Conservation (phyloP, 2,329 filamentous ascomycete species). For the Paecilomyces dactylethromorphus region DNA sequence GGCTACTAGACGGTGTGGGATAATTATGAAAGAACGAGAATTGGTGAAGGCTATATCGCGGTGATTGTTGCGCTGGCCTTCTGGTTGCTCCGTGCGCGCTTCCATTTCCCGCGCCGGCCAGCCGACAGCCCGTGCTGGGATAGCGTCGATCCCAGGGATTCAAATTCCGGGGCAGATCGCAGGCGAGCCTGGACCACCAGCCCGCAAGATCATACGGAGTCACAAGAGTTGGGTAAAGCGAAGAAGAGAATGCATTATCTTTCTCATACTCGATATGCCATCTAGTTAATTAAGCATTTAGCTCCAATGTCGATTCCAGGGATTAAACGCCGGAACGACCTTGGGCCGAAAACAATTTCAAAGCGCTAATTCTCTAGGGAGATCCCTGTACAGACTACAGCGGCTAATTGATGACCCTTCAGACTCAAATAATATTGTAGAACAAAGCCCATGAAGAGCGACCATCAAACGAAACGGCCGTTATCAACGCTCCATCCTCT, state of each 20-base stretch:
- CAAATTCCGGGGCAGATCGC: slow-evolving; percentile 1
- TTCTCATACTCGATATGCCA: background rate
- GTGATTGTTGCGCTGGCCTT: background rate
- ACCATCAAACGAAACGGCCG: background rate
- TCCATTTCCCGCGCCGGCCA: background rate
- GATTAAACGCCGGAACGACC: background rate
- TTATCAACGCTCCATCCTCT: background rate
- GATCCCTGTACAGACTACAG: background rate
- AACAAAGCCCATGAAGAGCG: background rate
- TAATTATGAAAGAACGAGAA: background rate
- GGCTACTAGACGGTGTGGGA: background rate
- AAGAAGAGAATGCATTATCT: background rate
- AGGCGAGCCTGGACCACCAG: background rate
- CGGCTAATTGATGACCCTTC: background rate
- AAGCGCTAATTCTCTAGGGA: background rate
- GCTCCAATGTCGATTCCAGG: background rate
- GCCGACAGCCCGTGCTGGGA: background rate
- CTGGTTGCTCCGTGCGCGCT: background rate
- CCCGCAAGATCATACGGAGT: background rate
- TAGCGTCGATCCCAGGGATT: background rate
- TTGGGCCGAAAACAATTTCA: background rate
- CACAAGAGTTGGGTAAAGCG: background rate
- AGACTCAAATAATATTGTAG: background rate
- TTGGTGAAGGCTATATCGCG: background rate
- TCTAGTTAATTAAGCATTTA: background rate